phyloP scores from a whole-genome alignment of 768 basidiomycete genomes.

The Boletus edulis region DNA sequence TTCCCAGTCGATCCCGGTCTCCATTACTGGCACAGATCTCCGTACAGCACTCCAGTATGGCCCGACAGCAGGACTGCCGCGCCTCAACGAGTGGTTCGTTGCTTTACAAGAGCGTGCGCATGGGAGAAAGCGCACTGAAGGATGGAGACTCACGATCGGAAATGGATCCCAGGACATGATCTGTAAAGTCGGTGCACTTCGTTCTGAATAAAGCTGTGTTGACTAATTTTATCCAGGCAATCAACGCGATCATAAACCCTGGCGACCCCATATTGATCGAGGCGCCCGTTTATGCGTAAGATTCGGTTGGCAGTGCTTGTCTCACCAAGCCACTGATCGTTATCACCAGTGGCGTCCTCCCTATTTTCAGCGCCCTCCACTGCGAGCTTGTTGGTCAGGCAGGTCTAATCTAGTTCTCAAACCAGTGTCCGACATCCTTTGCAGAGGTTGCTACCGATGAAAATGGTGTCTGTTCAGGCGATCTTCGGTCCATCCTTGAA shows the following conservation, averaged over 20 bases:
- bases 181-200: slow-evolving; percentile 57
- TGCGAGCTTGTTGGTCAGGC: slow-evolving; percentile 58
- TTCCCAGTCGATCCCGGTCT: slow-evolving; percentile 45
- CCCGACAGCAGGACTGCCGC: slow-evolving; percentile 63
- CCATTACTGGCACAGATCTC: slow-evolving; percentile 58
- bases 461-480: slow-evolving; percentile 60
- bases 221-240: slow-evolving; percentile 47
- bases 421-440: slow-evolving; percentile 4
- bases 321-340: slow-evolving; percentile 9
- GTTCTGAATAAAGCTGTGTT: background rate
- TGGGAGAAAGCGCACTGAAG: slow-evolving; percentile 54
- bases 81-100: slow-evolving; percentile 65
- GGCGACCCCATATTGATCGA: slow-evolving; percentile 84
- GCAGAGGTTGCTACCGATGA: slow-evolving; percentile 78
- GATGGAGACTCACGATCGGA: slow-evolving; percentile 79
- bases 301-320: slow-evolving; percentile 15
- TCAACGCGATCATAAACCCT: slow-evolving; percentile 66
- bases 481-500: slow-evolving; percentile 62
- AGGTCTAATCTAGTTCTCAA: background rate
- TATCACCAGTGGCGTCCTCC: slow-evolving; percentile 56
- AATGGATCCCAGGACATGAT: slow-evolving; percentile 88
- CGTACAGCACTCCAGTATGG: slow-evolving; percentile 74
- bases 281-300: slow-evolving; percentile 74
- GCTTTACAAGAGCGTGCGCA: slow-evolving; percentile 73
- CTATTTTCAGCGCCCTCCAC: slow-evolving; percentile 54